Evolutionary conservation across 371 early-diverging fungal genomes (phyloP), one percentile per base, ranked within the genome.

Genomic region (Parasitella parasitica): DNA sequence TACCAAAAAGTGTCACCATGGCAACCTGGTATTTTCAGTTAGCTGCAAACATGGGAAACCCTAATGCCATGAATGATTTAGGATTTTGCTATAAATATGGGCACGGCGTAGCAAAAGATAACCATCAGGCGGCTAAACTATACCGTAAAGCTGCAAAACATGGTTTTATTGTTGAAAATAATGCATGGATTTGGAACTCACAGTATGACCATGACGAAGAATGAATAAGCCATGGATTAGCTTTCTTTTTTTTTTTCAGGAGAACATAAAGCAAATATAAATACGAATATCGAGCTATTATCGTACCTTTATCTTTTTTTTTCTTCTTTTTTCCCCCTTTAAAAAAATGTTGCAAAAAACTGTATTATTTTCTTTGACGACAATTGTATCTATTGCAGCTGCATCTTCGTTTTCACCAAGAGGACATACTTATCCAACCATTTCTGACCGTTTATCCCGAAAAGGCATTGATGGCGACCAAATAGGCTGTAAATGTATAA

Each of bases 31-130:
- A 94, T 63, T 90, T 91, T 76, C 85, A 89, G 63, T 87, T 94
- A n/a, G 92, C 96, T 4, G 90, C 94, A 0, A 84, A 91, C 59
- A 77, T 93, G 59, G 94, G 94, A n/a, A 94, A 94, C 63, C 83
- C 90, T 2, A 93, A 94, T 72, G 92, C 95, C 2, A 93, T 93
- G 71, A 86, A 90, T 34, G 94, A 91, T 57, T 58, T 94, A 16
- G 96, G 84, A 0, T 86, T 88, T 55, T 89, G 90, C 65, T 91
- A 88, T 61, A 78, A 81, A 39, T 82, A 89, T 55, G 93, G 91
- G 18, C 85, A 88, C 26, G 95, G 94, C 24, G 90, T 93, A 26
- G 91, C 91, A 73, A 83, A 87, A 67, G 89, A 93, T 66, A 88
- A 89, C 56, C 74, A 65, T 54, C 83, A 80, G 55, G 92, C 96